These are phyloP conservation scores for Alternaria burnsii DNA, from an alignment of 2,329 filamentous ascomycete species.

Conservation along the genomic window DNA sequence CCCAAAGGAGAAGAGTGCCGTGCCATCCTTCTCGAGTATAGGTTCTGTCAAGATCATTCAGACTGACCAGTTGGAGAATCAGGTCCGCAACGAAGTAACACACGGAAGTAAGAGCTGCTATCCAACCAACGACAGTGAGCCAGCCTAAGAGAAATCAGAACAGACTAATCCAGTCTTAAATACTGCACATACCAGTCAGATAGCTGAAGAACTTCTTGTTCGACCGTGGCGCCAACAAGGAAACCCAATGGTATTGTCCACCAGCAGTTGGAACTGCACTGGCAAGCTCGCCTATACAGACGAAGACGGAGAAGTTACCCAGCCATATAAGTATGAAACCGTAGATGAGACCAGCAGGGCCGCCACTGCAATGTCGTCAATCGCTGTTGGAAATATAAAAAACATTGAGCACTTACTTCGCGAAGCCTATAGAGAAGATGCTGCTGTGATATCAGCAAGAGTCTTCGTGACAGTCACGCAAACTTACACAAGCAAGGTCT, in stretches of 20 bases:
- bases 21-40: slow-evolving; percentile 59
- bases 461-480: background rate
- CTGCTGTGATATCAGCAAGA: slow-evolving; percentile 23
- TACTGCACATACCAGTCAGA: slow-evolving; percentile 45
- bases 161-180: background rate
- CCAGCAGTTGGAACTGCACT: slow-evolving; percentile 51
- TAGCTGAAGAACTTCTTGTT: slow-evolving; percentile 57
- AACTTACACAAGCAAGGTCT: slow-evolving; percentile 48
- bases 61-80: slow-evolving; percentile 42
- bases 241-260: slow-evolving; percentile 55
- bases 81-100: slow-evolving; percentile 49
- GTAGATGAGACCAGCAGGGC: slow-evolving; percentile 49
- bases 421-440: slow-evolving; percentile 47
- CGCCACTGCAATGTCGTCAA: slow-evolving; percentile 37
- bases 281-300: slow-evolving; percentile 49
- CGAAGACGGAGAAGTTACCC: slow-evolving; percentile 50
- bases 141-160: slow-evolving; percentile 47
- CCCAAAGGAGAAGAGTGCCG: slow-evolving; percentile 60
- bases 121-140: slow-evolving; percentile 57
- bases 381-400: background rate
- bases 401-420: slow-evolving; percentile 37
- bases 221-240: slow-evolving; percentile 53
- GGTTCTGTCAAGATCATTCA: slow-evolving; percentile 51
- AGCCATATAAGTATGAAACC: slow-evolving; percentile 50
- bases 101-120: slow-evolving; percentile 50